These are phyloP conservation scores for Zhuliangozyma parablackwelliae DNA, from an alignment of 1,139 yeast species.

Conservation along the genomic window DNA sequence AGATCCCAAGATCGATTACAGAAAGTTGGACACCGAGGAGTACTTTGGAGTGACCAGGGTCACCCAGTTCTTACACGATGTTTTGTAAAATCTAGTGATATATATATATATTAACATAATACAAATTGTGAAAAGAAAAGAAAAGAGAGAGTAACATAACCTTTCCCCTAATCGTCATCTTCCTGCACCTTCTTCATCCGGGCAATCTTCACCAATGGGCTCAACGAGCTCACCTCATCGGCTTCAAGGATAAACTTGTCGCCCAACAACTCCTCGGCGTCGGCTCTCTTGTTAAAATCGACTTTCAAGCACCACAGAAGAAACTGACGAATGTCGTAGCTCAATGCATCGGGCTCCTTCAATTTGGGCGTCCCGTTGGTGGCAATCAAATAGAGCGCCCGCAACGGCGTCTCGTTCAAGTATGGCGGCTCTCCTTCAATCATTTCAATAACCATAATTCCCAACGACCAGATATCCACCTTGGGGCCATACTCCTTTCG, in stretches of 20 bases:
- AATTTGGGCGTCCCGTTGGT: constrained; percentile 93
- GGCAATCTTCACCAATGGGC: constrained; percentile 88
- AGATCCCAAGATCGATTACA: constrained; percentile 8
- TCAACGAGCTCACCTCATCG: constrained; percentile 67
- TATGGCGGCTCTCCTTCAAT: constrained; percentile 99
- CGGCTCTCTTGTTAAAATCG: constrained; percentile 77
- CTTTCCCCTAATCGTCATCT: not conserved
- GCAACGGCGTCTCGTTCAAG: constrained; percentile 86
- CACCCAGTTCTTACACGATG: constrained; percentile 24
- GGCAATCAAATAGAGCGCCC: constrained; percentile 88
- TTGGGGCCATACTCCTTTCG: constrained; percentile 95
- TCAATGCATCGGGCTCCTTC: constrained; percentile 81
- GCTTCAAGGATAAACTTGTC: constrained; percentile 73
- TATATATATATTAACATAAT: too few species aligned
- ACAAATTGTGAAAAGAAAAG: not conserved
- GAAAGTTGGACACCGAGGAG: constrained; percentile 15
- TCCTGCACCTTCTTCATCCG: constrained; percentile 66
- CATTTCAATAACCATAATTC: constrained; percentile 98
- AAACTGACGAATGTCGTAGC: constrained; percentile 62
- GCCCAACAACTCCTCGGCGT: constrained; percentile 67
- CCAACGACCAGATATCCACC: constrained; percentile 96
- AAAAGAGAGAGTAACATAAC: too few species aligned
- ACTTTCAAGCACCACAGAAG: constrained; percentile 80
- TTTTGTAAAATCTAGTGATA: constrained; percentile 9
- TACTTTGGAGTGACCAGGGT: constrained; percentile 27